phyloP scores from a whole-genome alignment of 2,329 filamentous ascomycete genomes.

The Myriosclerotinia scirpicola region DNA sequence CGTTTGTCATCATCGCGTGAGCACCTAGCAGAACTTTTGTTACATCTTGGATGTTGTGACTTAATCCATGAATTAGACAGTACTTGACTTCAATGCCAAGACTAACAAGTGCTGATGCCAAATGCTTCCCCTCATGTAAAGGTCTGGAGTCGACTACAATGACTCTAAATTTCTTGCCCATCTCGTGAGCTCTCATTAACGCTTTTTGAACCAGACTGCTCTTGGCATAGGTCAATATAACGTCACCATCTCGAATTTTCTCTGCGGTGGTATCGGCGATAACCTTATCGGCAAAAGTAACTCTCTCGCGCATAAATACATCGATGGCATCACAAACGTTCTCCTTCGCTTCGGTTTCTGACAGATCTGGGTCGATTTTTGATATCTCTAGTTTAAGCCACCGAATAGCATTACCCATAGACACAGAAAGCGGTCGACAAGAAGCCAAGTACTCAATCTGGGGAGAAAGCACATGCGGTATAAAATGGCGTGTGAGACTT shows the following conservation, averaged over 20 bases:
- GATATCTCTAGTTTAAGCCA: constrained; percentile 92
- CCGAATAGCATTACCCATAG: constrained; percentile 94
- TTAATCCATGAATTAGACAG: constrained; percentile 74
- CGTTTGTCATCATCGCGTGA: constrained; percentile 95
- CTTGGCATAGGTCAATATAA: constrained; percentile 83
- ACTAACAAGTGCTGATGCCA: constrained; percentile 68
- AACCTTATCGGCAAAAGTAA: constrained; percentile 81
- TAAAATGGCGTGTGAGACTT: constrained; percentile 86
- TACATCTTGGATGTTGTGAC: constrained; percentile 68
- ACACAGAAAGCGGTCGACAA: constrained; percentile 92
- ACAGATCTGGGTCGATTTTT: constrained; percentile 81
- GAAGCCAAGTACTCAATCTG: constrained; percentile 95
- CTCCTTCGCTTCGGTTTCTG: constrained; percentile 79
- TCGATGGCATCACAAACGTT: constrained; percentile 80
- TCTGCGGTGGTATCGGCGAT: constrained; percentile 75
- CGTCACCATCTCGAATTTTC: constrained; percentile 76
- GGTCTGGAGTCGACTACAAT: constrained; percentile 78
- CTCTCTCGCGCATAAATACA: constrained; percentile 84
- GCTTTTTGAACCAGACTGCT: constrained; percentile 84
- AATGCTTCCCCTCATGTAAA: constrained; percentile 66
- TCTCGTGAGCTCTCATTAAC: constrained; percentile 67
- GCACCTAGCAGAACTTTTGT: constrained; percentile 73
- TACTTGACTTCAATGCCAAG: constrained; percentile 78
- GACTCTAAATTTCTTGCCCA: constrained; percentile 76
- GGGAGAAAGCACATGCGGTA: constrained; percentile 84